phyloP scores from a whole-genome alignment of 768 basidiomycete genomes.

The Neoboletus subvelutipes region DNA sequence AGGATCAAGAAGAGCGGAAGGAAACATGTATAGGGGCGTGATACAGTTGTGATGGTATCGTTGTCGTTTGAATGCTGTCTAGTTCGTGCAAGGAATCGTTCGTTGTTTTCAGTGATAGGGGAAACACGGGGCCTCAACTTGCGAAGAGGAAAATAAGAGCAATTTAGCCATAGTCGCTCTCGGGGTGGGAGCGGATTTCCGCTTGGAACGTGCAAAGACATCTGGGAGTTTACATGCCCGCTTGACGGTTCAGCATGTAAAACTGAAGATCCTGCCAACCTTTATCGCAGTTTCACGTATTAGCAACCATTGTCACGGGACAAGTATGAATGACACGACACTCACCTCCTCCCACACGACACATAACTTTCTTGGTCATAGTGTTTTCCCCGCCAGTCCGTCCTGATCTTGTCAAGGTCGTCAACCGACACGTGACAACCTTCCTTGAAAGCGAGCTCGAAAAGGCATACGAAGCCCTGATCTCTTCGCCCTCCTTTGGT shows the following conservation, averaged over 20 bases:
- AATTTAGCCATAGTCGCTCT: background rate
- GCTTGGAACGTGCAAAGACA: background rate
- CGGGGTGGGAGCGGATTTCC: background rate
- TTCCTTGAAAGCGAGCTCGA: constrained; percentile 71
- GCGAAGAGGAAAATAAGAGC: background rate
- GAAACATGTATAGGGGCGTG: constrained; percentile 20
- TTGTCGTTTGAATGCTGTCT: constrained; percentile 27
- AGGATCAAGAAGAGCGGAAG: constrained; percentile 1
- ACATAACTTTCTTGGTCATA: constrained; percentile 83
- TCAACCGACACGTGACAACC: constrained; percentile 75
- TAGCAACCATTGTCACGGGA: background rate
- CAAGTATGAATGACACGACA: constrained; percentile 7
- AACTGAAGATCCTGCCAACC: constrained; percentile 81
- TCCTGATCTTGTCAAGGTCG: constrained; percentile 67
- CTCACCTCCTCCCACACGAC: constrained; percentile 83
- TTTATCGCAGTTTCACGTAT: constrained; percentile 22
- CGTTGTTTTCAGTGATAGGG: constrained; percentile 12
- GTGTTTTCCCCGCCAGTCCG: constrained; percentile 39
- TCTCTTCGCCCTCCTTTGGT: constrained; percentile 74
- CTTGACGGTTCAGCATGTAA: constrained; percentile 76
- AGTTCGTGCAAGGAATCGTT: constrained; percentile 28
- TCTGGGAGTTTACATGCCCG: constrained; percentile 47
- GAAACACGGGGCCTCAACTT: constrained; percentile 7
- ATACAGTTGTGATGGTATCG: constrained; percentile 30
- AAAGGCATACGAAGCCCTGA: constrained; percentile 82